Percentiles rank a stretch among this genome's conserved stretches.
These are phyloP conservation scores for Echium plantagineum DNA, from an alignment of 257 asterid species.

Conservation along the genomic window DNA sequence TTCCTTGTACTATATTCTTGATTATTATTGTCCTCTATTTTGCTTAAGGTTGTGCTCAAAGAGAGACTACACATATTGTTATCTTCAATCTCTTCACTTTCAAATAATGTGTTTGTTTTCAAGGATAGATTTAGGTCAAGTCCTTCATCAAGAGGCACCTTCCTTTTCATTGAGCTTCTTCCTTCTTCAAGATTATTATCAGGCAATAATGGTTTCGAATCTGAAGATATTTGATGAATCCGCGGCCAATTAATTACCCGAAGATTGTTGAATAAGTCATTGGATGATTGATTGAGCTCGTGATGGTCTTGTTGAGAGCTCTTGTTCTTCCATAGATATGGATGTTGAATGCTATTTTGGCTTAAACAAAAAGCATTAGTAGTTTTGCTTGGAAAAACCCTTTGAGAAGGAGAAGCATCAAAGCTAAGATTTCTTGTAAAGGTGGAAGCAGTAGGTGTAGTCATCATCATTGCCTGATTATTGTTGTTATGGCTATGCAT, in stretches of 20 bases:
- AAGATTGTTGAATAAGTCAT: constrained; percentile 18
- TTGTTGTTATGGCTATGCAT: constrained; percentile 25
- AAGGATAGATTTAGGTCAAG: constrained; percentile 66
- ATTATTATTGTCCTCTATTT: constrained; percentile 15
- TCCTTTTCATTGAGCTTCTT: constrained; percentile 28
- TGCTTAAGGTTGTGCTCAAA: constrained; percentile 36
- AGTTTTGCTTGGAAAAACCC: constrained; percentile 13
- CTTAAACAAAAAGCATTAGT: not conserved
- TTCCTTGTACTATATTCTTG: constrained; percentile 10
- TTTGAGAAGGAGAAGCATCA: constrained; percentile 16
- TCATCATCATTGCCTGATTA: constrained; percentile 9
- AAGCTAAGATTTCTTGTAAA: constrained; percentile 16
- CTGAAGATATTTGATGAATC: constrained; percentile 6
- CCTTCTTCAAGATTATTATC: constrained; percentile 4
- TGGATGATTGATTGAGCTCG: constrained; percentile 4
- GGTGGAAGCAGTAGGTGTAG: constrained; percentile 7
- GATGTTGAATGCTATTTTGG: constrained; percentile 14
- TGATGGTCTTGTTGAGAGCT: constrained; percentile 15
- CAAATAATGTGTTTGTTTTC: constrained; percentile 20
- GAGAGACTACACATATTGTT: constrained; percentile 48
- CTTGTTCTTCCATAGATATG: constrained; percentile 16
- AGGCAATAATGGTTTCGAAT: not conserved
- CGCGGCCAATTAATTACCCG: constrained; percentile 12
- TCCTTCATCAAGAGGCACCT: constrained; percentile 22
- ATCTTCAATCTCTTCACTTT: constrained; percentile 18